These are phyloP conservation scores for Geum urbanum DNA, from an alignment of 306 rosid species.

Conservation along the genomic window DNA sequence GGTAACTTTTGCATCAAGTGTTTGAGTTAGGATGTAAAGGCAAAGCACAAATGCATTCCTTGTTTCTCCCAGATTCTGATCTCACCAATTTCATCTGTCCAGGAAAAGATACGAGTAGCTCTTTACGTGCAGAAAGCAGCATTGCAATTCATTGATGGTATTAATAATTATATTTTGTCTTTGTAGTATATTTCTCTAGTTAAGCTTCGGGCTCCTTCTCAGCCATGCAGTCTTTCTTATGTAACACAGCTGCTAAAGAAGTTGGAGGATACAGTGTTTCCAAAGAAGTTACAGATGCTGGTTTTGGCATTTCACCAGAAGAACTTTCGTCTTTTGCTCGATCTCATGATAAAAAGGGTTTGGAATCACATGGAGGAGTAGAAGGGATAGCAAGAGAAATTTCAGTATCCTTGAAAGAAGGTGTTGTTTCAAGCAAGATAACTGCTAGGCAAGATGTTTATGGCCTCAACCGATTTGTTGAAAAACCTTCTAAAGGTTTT, in stretches of 20 bases:
- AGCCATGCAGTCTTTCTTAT: not conserved
- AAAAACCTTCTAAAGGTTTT: constrained; percentile 69
- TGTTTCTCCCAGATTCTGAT: constrained; percentile 21
- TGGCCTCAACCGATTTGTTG: constrained; percentile 48
- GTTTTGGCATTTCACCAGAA: constrained; percentile 59
- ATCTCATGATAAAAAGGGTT: constrained; percentile 49
- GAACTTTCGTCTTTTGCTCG: constrained; percentile 57
- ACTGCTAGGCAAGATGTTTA: constrained; percentile 46
- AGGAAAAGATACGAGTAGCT: constrained; percentile 74
- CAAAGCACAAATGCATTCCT: not conserved
- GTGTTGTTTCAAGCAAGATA: constrained; percentile 42
- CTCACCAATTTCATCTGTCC: constrained; percentile 31
- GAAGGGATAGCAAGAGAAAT: constrained; percentile 55
- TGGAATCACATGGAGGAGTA: constrained; percentile 47
- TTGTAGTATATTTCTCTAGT: not conserved
- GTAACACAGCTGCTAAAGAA: constrained; percentile 51
- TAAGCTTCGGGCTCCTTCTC: constrained; percentile 3
- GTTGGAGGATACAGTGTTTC: constrained; percentile 31
- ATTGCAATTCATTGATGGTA: constrained; percentile 68
- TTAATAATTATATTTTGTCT: constrained; percentile 1
- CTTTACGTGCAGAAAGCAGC: constrained; percentile 78
- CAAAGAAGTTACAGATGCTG: constrained; percentile 51
- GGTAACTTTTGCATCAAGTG: not conserved
- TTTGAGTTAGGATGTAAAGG: not conserved
- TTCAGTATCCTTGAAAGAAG: constrained; percentile 44